Evolutionary conservation across 176 grass and related monocot species (phyloP).

Genomic region (Guadua angustifolia): DNA sequence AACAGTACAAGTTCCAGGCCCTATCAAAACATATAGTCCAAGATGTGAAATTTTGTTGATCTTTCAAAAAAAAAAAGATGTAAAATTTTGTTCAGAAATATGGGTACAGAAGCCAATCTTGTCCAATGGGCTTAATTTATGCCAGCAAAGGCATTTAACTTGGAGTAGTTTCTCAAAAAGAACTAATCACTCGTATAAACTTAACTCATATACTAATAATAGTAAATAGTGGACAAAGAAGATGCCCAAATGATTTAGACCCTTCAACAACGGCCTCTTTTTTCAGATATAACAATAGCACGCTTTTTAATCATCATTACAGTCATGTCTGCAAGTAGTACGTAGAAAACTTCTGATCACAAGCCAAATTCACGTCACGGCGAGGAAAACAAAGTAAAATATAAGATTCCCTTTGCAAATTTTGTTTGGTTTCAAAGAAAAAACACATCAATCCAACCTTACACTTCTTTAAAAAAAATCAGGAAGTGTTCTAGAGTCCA

Average conservation of each 20-base stretch:
- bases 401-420: too few species aligned
- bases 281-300: not conserved
- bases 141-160: not conserved
- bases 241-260: slow-evolving; percentile 18
- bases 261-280: not conserved
- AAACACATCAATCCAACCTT: not conserved
- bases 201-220: not conserved
- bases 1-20: not conserved
- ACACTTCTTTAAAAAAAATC: not conserved
- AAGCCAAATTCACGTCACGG: not conserved
- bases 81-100: not conserved
- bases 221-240: not conserved
- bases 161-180: not conserved
- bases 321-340: not conserved
- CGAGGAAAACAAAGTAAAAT: not conserved
- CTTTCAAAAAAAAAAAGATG: not conserved
- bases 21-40: not conserved
- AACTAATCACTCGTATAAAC: not conserved
- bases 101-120: not conserved
- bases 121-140: not conserved
- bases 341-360: not conserved
- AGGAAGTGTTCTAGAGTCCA: not conserved
- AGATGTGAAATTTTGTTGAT: too few species aligned
- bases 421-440: slow-evolving; percentile 7
- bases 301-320: not conserved